Conservation (phyloP, 2,329 filamentous ascomycete genomes). For the Arthroderma uncinatum region DNA sequence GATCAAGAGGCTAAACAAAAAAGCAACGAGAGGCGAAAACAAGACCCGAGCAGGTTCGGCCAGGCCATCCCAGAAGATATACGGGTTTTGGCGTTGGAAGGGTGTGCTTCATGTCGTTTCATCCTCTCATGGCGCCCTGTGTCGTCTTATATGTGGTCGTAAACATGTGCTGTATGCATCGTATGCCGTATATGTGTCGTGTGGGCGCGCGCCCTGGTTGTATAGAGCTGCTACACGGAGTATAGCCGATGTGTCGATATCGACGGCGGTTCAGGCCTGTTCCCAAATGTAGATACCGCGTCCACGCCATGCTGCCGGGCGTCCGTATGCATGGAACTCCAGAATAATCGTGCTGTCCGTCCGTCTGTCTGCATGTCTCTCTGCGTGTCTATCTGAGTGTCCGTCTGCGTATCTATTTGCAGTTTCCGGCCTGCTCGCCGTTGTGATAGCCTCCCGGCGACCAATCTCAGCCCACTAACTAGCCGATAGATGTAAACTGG, state of each 20-base stretch:
- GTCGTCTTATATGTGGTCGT: too few relatives aligned
- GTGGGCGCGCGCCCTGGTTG: too few relatives aligned
- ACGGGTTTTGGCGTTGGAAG: not conserved
- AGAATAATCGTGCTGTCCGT: not conserved
- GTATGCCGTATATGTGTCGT: too few relatives aligned
- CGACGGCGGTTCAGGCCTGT: too few relatives aligned
- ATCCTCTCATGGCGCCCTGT: too few relatives aligned
- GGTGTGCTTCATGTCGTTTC: too few relatives aligned
- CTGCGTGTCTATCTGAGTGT: not conserved
- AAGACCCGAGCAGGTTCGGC: not conserved
- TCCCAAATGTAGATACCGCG: too few relatives aligned
- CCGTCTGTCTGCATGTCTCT: not conserved
- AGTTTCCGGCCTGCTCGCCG: not conserved
- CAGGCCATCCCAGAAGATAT: not conserved
- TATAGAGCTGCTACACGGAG: too few relatives aligned
- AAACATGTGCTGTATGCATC: too few relatives aligned
- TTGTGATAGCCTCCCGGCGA: not conserved
- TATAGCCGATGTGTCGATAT: not conserved
- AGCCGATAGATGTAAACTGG: not conserved
- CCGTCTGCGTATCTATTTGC: not conserved
- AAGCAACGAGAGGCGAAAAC: not conserved
- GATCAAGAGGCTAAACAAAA: not conserved
- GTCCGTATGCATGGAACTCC: not conserved
- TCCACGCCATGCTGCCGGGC: too few relatives aligned
- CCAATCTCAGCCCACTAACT: too few relatives aligned